Conservation (phyloP, 1,284 basidiomycete species). For the Fomitopsis palustris region DNA sequence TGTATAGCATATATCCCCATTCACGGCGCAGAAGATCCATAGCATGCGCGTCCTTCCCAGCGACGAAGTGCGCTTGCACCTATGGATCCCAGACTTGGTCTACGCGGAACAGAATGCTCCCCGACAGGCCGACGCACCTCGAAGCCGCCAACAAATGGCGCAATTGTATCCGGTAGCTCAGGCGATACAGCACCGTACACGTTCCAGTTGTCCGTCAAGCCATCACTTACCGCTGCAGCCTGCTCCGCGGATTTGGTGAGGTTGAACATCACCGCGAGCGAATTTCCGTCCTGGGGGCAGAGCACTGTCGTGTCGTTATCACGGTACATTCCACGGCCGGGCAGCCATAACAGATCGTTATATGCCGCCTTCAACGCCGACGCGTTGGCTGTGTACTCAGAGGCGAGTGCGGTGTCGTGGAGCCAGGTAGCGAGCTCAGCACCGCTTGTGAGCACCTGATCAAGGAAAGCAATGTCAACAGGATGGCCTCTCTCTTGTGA, state of each 20-base stretch:
- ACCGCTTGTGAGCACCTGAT: conserved; percentile 44
- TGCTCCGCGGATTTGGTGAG: conserved; percentile 39
- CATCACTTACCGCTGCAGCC: conserved; percentile 38
- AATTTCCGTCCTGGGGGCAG: conserved; percentile 49
- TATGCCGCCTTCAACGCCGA: conserved; percentile 38
- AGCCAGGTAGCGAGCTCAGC: conserved; percentile 43
- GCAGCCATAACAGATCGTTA: conserved; percentile 44
- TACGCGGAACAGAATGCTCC: no score
- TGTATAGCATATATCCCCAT: conserved; percentile 55
- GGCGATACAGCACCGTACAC: conserved; percentile 45
- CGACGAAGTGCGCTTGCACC: conserved; percentile 49
- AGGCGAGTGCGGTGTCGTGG: conserved; percentile 32
- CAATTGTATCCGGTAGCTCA: conserved; percentile 50
- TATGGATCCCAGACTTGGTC: conserved; percentile 12
- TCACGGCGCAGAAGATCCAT: conserved; percentile 46
- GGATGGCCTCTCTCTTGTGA: background rate
- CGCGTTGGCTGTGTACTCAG: conserved; percentile 37
- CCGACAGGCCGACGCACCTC: conserved; percentile 32
- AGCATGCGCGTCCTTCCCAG: conserved; percentile 45
- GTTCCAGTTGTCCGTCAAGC: conserved; percentile 46
- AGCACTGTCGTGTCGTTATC: conserved; percentile 42
- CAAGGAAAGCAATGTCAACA: no score
- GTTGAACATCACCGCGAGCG: conserved; percentile 46
- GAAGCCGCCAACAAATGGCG: conserved; percentile 47
- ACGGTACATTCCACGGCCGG: conserved; percentile 38